Evolutionary conservation across 1,284 basidiomycete genomes (phyloP).

Genomic region (Polyporus tsugae): DNA sequence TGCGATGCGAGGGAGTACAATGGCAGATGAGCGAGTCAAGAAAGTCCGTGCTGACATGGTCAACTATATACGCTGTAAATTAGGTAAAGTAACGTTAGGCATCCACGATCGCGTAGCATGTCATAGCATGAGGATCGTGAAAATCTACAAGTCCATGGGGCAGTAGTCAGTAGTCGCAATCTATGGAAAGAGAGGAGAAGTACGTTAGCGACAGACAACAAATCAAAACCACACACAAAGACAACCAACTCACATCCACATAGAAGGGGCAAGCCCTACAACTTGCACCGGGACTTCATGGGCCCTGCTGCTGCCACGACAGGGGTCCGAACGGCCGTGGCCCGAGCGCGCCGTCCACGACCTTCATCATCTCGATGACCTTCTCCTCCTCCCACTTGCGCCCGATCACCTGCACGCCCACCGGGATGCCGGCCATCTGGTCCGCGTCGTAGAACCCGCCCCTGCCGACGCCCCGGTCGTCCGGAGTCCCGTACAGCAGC

Average conservation of each 20-base stretch:
- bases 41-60: background rate
- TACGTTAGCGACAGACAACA: background rate
- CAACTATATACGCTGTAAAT: conserved; percentile 7
- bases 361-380: conserved; percentile 81
- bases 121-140: conserved; percentile 1
- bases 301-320: conserved; percentile 29
- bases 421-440: conserved; percentile 81
- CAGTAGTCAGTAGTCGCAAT: background rate
- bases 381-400: conserved; percentile 88
- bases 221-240: background rate
- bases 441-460: conserved; percentile 70
- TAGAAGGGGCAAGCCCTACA: background rate
- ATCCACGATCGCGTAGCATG: conserved; percentile 4
- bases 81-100: conserved; percentile 2
- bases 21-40: background rate
- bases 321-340: conserved; percentile 49
- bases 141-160: background rate
- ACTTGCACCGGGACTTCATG: conserved; percentile 35
- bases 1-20: background rate
- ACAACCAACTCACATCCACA: background rate
- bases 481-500: conserved; percentile 54
- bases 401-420: conserved; percentile 85
- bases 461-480: conserved; percentile 43
- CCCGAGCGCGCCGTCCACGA: conserved; percentile 69
- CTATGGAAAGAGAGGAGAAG: background rate